Conservation (phyloP, 805 yeast species). For the Yarrowia sp. region DNA sequence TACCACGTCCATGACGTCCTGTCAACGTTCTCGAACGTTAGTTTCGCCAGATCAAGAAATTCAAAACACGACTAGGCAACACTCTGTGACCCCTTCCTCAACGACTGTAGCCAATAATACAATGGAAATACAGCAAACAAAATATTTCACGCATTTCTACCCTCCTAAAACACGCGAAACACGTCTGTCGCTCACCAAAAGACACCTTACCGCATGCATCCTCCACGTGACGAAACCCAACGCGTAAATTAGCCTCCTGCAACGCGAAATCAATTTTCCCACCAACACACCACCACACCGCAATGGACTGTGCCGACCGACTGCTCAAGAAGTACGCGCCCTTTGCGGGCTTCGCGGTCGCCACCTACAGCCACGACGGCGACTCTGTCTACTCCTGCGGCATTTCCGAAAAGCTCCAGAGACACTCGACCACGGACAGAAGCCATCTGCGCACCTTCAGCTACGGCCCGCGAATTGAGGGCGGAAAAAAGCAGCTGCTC, state of each 20-base stretch:
- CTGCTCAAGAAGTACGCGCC: constrained; percentile 15
- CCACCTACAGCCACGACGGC: constrained; percentile 3
- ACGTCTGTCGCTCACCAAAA: too few species aligned
- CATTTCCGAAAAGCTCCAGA: constrained; percentile 5
- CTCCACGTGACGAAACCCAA: constrained; percentile 6
- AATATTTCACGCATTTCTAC: too few species aligned
- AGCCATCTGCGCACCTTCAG: not conserved
- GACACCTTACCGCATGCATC: too few species aligned
- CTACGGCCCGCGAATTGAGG: not conserved
- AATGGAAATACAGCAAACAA: too few species aligned
- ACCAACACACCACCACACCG: not conserved
- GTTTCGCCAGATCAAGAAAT: not conserved
- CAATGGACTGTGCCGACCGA: constrained; percentile 12
- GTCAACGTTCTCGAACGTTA: too few species aligned
- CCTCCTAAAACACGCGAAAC: too few species aligned
- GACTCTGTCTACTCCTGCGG: constrained; percentile 4
- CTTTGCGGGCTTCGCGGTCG: constrained; percentile 12
- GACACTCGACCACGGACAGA: not conserved
- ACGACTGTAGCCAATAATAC: too few species aligned
- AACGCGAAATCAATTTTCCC: constrained; percentile 21
- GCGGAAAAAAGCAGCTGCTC: not conserved
- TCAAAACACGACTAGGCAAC: not conserved
- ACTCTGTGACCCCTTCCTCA: too few species aligned
- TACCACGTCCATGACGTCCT: too few species aligned
- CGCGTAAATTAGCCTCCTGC: not conserved